These are phyloP conservation scores for Coemansia sp. DNA, from an alignment of 192 early-diverging fungal species.

Conservation along the genomic window DNA sequence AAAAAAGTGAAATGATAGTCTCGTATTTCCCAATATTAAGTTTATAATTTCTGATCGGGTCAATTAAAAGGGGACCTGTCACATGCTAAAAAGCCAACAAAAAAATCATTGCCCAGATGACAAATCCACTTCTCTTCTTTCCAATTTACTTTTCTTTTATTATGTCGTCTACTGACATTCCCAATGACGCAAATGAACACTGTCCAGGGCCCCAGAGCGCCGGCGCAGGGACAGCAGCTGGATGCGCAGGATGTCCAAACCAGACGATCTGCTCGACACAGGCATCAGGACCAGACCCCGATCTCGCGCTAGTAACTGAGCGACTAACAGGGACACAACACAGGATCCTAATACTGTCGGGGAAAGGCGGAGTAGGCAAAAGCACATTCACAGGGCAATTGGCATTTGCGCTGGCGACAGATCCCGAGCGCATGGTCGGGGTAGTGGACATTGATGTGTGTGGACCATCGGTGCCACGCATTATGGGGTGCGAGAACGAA, in stretches of 20 bases:
- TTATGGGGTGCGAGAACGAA: constrained; percentile 81
- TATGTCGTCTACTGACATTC: background rate
- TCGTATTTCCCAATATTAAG: no score
- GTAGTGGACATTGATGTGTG: constrained; percentile 96
- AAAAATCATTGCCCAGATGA: no score
- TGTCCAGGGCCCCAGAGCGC: constrained; percentile 74
- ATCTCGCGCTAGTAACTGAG: constrained; percentile 62
- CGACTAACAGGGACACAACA: constrained; percentile 63
- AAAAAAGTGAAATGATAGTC: background rate
- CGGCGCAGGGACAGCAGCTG: constrained; percentile 66
- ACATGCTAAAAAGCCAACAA: background rate
- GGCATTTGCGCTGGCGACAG: constrained; percentile 69
- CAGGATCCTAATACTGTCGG: constrained; percentile 91
- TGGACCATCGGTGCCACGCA: constrained; percentile 90
- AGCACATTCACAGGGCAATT: constrained; percentile 86
- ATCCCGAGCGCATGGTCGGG: constrained; percentile 57
- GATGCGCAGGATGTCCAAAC: constrained; percentile 82
- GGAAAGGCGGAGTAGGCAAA: constrained; percentile 98
- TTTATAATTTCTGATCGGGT: no score
- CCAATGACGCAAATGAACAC: constrained; percentile 60
- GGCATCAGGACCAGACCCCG: constrained; percentile 80
- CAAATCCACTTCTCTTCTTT: background rate
- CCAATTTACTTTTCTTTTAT: background rate
- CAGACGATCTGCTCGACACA: constrained; percentile 70
- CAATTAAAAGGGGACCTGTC: background rate